Evolutionary conservation across 2,329 filamentous ascomycete species (phyloP).

Genomic region (Magnaporthiopsis rhizophila): DNA sequence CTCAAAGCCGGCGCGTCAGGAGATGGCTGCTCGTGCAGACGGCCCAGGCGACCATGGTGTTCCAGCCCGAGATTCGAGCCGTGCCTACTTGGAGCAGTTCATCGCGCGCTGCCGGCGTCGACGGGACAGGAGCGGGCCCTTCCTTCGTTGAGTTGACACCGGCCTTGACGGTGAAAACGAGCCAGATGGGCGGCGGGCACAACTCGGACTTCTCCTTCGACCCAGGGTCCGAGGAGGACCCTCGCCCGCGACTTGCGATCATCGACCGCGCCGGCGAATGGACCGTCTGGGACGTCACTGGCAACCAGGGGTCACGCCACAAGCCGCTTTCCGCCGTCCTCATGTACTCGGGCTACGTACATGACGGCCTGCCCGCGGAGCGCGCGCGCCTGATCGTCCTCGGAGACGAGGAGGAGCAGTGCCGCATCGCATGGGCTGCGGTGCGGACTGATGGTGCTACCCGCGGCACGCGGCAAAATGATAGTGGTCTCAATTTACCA

Average conservation of each 20-base stretch:
- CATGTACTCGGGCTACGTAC: background rate
- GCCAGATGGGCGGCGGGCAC: conserved; percentile 42
- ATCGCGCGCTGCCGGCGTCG: background rate
- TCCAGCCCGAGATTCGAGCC: conserved; percentile 41
- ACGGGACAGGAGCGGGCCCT: conserved; percentile 18
- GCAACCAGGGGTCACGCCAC: conserved; percentile 25
- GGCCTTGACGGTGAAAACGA: conserved; percentile 41
- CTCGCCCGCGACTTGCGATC: conserved; percentile 53
- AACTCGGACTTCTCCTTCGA: conserved; percentile 62
- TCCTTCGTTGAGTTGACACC: conserved; percentile 50
- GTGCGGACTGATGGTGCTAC: no score
- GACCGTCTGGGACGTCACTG: conserved; percentile 56
- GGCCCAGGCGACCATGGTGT: conserved; percentile 40
- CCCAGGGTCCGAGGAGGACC: conserved; percentile 38
- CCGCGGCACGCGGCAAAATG: no score
- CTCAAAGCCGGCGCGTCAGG: conserved; percentile 28
- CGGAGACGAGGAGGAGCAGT: background rate
- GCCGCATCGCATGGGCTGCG: background rate
- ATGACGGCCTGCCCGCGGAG: conserved; percentile 5
- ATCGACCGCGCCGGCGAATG: conserved; percentile 59
- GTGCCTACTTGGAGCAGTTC: conserved; percentile 19
- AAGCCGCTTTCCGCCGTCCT: conserved; percentile 24
- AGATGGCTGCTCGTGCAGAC: conserved; percentile 47
- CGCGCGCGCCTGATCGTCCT: background rate
- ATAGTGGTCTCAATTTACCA: background rate